A percentile compares a stretch with the other conserved stretches of the same genome.
phyloP scores from a whole-genome alignment of 352 stramenopile genomes.

The Sclerospora graminicola region DNA sequence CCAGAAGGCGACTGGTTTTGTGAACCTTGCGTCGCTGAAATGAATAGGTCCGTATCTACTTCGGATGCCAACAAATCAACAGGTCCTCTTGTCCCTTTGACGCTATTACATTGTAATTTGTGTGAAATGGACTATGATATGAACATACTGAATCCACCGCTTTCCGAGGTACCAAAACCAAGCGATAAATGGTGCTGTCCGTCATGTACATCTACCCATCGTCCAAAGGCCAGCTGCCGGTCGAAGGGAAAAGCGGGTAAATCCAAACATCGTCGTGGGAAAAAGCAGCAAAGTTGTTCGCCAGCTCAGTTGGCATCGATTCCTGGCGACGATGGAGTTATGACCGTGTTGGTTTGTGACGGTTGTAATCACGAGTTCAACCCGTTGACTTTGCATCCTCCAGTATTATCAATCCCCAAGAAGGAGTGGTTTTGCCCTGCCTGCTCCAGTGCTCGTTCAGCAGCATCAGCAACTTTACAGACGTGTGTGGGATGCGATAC shows the following conservation, averaged over 20 bases:
- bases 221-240: not conserved
- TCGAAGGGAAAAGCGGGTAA: conserved; percentile 1
- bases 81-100: conserved; percentile 15
- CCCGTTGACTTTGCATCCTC: conserved; percentile 31
- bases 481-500: conserved; percentile 27
- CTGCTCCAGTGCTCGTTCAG: conserved; percentile 12
- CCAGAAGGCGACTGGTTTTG: conserved; percentile 43
- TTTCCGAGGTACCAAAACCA: conserved; percentile 35
- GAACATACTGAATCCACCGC: conserved; percentile 33
- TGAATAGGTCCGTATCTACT: not conserved
- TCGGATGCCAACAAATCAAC: not conserved
- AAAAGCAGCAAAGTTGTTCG: not conserved
- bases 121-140: conserved; percentile 66
- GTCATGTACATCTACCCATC: conserved; percentile 6
- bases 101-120: conserved; percentile 55
- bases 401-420: conserved; percentile 31
- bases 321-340: conserved; percentile 7
- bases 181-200: conserved; percentile 37
- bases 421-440: conserved; percentile 40
- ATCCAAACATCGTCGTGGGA: conserved; percentile 2
- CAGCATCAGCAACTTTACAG: conserved; percentile 1
- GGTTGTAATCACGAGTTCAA: conserved; percentile 63
- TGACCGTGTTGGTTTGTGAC: conserved; percentile 57
- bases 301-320: not conserved
- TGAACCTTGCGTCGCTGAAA: conserved; percentile 6